Evolutionary conservation across 2,329 filamentous ascomycete genomes (phyloP).

Genomic region (Hirsutella thompsonii): DNA sequence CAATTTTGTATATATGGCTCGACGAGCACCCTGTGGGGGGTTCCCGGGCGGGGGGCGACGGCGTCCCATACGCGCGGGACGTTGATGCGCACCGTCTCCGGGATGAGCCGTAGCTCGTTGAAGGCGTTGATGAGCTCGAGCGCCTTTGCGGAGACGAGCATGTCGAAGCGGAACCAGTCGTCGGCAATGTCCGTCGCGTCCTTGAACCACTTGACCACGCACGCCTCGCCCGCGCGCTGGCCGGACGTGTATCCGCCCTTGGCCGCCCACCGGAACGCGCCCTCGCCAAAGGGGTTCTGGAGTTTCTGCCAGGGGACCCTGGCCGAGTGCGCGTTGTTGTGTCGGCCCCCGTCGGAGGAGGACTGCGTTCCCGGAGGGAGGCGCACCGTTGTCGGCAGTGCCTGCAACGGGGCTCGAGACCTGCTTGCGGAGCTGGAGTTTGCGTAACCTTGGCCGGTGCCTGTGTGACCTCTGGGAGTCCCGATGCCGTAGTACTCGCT

Average conservation of each 20-base stretch:
- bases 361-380: too few species aligned
- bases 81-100: slow-evolving; percentile 21
- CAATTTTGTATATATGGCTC: slow-evolving; percentile 29
- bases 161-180: slow-evolving; percentile 22
- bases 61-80: slow-evolving; percentile 18
- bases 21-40: slow-evolving; percentile 12
- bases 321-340: slow-evolving; percentile 2
- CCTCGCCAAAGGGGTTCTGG: slow-evolving; percentile 5
- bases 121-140: slow-evolving; percentile 22
- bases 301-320: background rate
- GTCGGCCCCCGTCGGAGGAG: slow-evolving; percentile 7
- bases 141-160: slow-evolving; percentile 21
- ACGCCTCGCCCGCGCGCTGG: slow-evolving; percentile 15
- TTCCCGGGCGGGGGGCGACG: slow-evolving; percentile 1
- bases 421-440: too few species aligned
- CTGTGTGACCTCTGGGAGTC: too few species aligned
- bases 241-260: slow-evolving; percentile 16
- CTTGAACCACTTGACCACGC: slow-evolving; percentile 26
- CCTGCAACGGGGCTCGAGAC: too few species aligned
- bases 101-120: slow-evolving; percentile 16
- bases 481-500: too few species aligned
- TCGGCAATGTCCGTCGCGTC: slow-evolving; percentile 17
- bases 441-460: too few species aligned
- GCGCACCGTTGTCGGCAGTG: too few species aligned
- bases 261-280: slow-evolving; percentile 7